Evolutionary conservation across 2,329 filamentous ascomycete species (phyloP), one percentile per base, ranked within the genome.

Genomic region (Fusarium chlamydosporum): DNA sequence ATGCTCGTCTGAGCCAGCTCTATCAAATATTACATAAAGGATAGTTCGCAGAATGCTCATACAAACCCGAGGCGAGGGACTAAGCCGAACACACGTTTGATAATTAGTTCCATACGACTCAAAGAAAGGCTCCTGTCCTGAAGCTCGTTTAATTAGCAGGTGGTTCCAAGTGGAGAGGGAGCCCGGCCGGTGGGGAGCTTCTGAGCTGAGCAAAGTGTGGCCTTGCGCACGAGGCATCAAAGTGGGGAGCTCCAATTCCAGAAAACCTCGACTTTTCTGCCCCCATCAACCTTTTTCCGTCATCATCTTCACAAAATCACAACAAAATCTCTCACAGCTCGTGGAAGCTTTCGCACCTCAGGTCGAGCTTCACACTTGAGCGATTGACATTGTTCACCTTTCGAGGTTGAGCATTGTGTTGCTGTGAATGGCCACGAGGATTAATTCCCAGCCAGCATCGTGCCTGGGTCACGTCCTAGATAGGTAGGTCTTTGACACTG

Each of bases 191-290:
- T n/a, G n/a, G n/a, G n/a, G 46, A n/a, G 15, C 11, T 18, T 40
- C 18, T 9, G 20, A 33, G 3, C 18, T 9, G 20, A 33, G 3
- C 29, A 10, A 5, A 43, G 8, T 23, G 46, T 64, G 60, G 74
- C 74, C 74, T 76, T 74, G 74, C 67, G 74, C 74, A 69, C 68
- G 64, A 76, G 74, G 75, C 75, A 75, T 62, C 70, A 75, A 75
- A 71, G 73, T 75, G 73, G 73, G 59, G 71, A 69, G 71, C 71
- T 73, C 65, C 64, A 71, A 63, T 66, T 59, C 65, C 54, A 71
- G 58, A 72, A 75, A 75, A 72, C 64, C 64, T 72, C 68, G 52
- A 60, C 27, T 68, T 63, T 68, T 65, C 54, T 56, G 38, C 27
- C 46, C 43, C 47, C n/a, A 23, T 46, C 45, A 55, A 53, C 45